These are phyloP conservation scores for Pinus tabuliformis DNA, from an alignment of 75 land plant genomes.

Conservation along the genomic window DNA sequence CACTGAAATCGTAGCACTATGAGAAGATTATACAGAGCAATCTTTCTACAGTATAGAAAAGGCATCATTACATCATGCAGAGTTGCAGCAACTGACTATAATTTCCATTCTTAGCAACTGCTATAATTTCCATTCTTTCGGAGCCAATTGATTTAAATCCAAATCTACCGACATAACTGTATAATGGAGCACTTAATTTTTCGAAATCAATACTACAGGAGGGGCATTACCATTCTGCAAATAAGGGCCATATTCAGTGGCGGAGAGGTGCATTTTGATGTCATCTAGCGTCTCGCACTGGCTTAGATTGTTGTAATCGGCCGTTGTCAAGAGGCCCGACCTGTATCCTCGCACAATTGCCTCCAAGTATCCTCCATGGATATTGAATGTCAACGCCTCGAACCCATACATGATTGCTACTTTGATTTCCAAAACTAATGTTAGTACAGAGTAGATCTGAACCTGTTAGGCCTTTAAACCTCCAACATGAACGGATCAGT, in stretches of 20 bases:
- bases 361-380: slow-evolving; percentile 88
- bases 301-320: slow-evolving; percentile 92
- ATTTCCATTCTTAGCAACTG: no score
- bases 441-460: not conserved
- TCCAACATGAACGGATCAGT: no score
- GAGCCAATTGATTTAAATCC: no score
- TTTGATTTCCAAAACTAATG: not conserved
- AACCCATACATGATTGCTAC: slow-evolving; percentile 78
- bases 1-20: no score
- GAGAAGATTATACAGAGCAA: no score
- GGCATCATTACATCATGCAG: no score
- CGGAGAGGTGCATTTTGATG: slow-evolving; percentile 97
- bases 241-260: slow-evolving; percentile 94
- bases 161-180: no score
- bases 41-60: no score
- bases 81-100: no score
- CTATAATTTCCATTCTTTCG: no score
- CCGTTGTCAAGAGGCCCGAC: slow-evolving; percentile 76
- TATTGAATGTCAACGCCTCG: slow-evolving; percentile 93
- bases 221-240: slow-evolving; percentile 72
- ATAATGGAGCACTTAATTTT: no score
- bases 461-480: not conserved
- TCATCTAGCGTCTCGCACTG: slow-evolving; percentile 96
- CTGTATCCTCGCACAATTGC: slow-evolving; percentile 89
- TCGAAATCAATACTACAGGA: no score